Conservation (phyloP, 2,329 filamentous ascomycete species). For the Fusarium sp. region DNA sequence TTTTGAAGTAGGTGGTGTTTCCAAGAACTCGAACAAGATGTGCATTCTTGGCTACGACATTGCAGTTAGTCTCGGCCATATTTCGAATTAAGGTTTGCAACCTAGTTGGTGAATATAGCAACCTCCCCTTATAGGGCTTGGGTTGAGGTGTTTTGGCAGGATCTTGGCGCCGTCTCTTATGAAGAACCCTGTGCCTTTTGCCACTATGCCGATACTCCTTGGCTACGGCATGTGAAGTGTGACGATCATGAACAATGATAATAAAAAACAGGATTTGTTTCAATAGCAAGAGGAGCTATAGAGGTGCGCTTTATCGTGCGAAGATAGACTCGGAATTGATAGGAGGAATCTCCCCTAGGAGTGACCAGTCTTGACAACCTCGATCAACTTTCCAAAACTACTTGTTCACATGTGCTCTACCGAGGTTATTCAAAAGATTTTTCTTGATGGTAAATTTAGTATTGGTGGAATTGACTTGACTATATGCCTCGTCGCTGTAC, state of each 20-base stretch:
- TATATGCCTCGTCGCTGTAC: background rate
- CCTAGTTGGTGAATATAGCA: background rate
- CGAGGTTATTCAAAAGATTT: background rate
- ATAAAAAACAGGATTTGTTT: background rate
- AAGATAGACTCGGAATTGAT: background rate
- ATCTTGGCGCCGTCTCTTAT: background rate
- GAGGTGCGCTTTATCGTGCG: background rate
- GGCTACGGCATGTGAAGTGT: background rate
- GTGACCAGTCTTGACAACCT: background rate
- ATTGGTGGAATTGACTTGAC: background rate
- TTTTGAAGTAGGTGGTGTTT: background rate
- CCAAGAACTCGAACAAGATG: background rate
- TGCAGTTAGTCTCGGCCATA: background rate
- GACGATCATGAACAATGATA: background rate
- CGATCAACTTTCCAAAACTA: background rate
- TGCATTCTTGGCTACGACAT: background rate
- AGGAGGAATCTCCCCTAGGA: too few species aligned
- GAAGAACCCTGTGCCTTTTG: background rate
- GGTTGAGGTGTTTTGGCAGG: background rate
- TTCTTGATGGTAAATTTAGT: too few species aligned
- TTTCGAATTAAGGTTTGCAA: background rate
- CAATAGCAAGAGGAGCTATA: background rate
- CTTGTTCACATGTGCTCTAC: background rate
- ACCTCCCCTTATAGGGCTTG: background rate
- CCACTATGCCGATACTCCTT: background rate